A percentile compares a stretch with the other conserved stretches of the same genome.
These are phyloP conservation scores for Viola odorata DNA, from an alignment of 345 rosid species.

Conservation along the genomic window DNA sequence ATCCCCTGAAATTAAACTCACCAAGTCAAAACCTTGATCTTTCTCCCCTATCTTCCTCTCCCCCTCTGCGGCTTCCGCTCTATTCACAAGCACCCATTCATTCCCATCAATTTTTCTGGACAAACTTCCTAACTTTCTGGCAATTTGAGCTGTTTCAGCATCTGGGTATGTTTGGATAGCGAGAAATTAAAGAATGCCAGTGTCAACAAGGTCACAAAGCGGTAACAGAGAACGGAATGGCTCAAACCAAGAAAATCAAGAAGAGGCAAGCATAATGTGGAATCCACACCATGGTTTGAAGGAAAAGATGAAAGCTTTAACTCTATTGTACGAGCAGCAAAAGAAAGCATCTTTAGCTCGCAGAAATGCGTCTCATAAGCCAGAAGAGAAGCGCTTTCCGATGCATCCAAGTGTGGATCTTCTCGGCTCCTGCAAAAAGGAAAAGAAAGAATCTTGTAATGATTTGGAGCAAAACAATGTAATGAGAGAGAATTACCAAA, in stretches of 20 bases:
- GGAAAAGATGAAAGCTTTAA: constrained; percentile 84
- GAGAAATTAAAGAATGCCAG: constrained; percentile 57
- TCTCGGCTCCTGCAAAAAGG: constrained; percentile 38
- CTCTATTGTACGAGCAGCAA: constrained; percentile 85
- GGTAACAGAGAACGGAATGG: constrained; percentile 26
- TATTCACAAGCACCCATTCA: too few species aligned
- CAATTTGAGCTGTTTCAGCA: constrained; percentile 12
- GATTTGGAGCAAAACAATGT: constrained; percentile 23
- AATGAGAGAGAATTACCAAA: constrained; percentile 39
- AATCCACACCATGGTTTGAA: constrained; percentile 89
- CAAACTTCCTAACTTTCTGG: constrained; percentile 14
- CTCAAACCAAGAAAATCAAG: constrained; percentile 2
- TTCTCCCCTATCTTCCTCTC: constrained; percentile 17
- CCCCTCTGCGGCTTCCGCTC: constrained; percentile 1
- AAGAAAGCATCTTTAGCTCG: constrained; percentile 60
- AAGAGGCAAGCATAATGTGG: constrained; percentile 20
- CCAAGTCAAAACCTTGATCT: constrained; percentile 15
- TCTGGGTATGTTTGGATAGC: constrained; percentile 45
- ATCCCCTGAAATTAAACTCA: constrained; percentile 14
- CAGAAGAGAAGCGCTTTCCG: constrained; percentile 40
- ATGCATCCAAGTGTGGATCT: constrained; percentile 55
- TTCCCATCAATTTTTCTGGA: constrained; percentile 8
- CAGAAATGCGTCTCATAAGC: constrained; percentile 42
- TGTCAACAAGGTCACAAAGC: constrained; percentile 72
- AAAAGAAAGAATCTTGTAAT: constrained; percentile 22